phyloP scores from a whole-genome alignment of 2,329 filamentous ascomycete genomes.

The Aspergillus fumigatus region DNA sequence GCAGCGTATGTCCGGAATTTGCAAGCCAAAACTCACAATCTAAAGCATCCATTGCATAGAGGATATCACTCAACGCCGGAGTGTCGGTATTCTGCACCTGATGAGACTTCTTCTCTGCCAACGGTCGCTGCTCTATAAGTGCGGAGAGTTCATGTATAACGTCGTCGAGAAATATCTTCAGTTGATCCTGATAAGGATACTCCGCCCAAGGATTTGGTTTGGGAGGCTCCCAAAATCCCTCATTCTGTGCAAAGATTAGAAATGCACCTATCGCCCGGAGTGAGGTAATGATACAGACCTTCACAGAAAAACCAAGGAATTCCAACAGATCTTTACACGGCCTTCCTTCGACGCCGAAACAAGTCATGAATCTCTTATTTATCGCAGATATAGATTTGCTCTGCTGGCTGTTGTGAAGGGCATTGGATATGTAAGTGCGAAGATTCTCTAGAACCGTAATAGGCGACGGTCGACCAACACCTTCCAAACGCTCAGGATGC shows the following conservation, averaged over 20 bases:
- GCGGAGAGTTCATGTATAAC: slow-evolving; percentile 54
- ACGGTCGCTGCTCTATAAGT: slow-evolving; percentile 45
- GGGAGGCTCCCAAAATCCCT: slow-evolving; percentile 43
- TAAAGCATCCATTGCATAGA: slow-evolving; percentile 30
- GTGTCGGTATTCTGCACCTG: slow-evolving; percentile 28
- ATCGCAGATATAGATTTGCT: slow-evolving; percentile 53
- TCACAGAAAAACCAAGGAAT: slow-evolving; percentile 53
- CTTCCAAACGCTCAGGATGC: slow-evolving; percentile 52
- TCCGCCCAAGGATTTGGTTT: slow-evolving; percentile 28
- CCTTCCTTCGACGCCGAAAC: slow-evolving; percentile 54
- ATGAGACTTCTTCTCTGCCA: slow-evolving; percentile 34
- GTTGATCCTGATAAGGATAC: slow-evolving; percentile 37
- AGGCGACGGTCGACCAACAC: slow-evolving; percentile 47
- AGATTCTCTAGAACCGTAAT: slow-evolving; percentile 55
- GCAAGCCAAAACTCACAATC: slow-evolving; percentile 26
- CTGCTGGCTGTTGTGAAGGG: slow-evolving; percentile 47
- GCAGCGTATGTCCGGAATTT: neutral
- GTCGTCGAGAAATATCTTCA: slow-evolving; percentile 54
- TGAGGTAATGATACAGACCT: slow-evolving; percentile 31
- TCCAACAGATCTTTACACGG: slow-evolving; percentile 54
- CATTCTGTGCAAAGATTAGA: slow-evolving; percentile 22
- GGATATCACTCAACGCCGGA: slow-evolving; percentile 38
- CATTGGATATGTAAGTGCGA: slow-evolving; percentile 57
- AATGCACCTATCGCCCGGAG: neutral
- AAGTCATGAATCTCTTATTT: slow-evolving; percentile 62